Conservation (phyloP, 495 filamentous ascomycete species). For the Cercophora newfieldiana region DNA sequence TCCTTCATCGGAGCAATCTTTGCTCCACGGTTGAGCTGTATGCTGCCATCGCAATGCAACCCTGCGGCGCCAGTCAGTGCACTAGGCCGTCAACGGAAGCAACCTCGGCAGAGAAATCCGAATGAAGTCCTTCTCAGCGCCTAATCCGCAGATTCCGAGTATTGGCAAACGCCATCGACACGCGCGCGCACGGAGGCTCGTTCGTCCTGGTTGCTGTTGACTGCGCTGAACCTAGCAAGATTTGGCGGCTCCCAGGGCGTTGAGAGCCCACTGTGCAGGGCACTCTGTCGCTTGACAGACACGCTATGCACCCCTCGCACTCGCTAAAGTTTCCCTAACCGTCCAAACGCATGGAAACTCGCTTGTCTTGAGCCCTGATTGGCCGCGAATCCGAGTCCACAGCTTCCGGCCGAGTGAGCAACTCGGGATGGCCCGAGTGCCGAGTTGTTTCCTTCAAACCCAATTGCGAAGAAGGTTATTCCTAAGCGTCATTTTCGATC, state of each 20-base stretch:
- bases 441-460: background rate
- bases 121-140: background rate
- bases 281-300: background rate
- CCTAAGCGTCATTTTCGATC: background rate
- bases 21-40: background rate
- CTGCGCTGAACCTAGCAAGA: background rate
- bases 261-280: too few relatives aligned
- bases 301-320: background rate
- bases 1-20: background rate
- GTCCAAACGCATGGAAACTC: background rate
- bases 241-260: background rate
- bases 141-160: background rate
- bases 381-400: background rate
- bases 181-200: background rate
- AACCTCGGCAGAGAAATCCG: background rate
- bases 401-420: background rate
- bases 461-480: background rate
- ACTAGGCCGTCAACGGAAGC: background rate
- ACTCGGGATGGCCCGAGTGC: background rate
- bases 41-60: background rate
- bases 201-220: background rate
- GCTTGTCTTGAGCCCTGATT: background rate
- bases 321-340: background rate
- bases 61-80: background rate
- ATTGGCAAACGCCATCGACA: background rate